Base-by-base conservation (phyloP, 2,329 filamentous ascomycete species). In the Corynespora cassiicola region DNA sequence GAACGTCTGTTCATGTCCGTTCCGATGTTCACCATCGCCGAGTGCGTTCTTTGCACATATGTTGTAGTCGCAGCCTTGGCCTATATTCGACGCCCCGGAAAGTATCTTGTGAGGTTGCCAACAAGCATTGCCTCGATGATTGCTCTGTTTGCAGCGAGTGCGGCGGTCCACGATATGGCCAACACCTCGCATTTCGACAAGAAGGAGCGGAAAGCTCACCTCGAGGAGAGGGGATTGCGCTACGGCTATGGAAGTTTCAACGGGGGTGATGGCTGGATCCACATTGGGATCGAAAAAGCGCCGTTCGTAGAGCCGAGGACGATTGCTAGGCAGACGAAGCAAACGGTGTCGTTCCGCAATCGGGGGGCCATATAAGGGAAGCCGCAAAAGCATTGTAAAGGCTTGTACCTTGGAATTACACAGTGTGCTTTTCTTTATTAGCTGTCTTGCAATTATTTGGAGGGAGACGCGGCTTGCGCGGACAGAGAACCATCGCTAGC, bases 231-330 rank as follows among this genome's bases (percentile, higher is more conserved):
- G 3, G 54, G 40, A 20, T 30, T 44, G 8, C 50, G 39, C 0
- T 76, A 75, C 36, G 75, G 74, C 1, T 83, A 76, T 48, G 79
- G 80, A 0, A 66, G 64, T 0, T 83, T 71, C 36, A 36, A 78
- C 1, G 78, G 77, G 0, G 52, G 48, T 0, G 78, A 82, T 45
- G 74, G 76, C 0, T 63, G 65, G 6, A 57, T 63, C 0, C 76
- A 81, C 38, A 42, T 78, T 0, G 80, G 80, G 0, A 75, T 83
- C 27, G 80, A 84, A 21, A 55, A 69, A 16, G 66, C 73, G 16
- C 73, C 74, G 0, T 72, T 73, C 35, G 50, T 63, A 14, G 40
- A 34, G 7, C n/a, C 29, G 7, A 28, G 45, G 17, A 34, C 42
- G 3, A 11, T 10, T 6, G 11, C 11, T 0, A 65, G 47, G 14